These are phyloP conservation scores for Shiraia bambusicola DNA, from an alignment of 2,329 filamentous ascomycete species.

Conservation along the genomic window DNA sequence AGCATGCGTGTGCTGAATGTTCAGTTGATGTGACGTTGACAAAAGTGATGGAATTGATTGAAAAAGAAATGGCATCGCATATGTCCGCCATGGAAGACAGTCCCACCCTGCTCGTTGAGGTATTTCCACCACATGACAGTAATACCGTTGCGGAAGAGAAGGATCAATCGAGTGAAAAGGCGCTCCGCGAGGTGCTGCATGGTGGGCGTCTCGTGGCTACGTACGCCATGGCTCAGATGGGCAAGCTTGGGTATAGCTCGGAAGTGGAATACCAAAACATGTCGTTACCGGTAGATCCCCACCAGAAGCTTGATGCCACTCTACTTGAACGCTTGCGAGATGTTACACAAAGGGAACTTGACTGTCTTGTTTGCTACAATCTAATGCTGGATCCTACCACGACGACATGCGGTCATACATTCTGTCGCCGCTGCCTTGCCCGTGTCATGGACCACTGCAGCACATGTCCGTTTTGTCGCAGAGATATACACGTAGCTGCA, in stretches of 20 bases:
- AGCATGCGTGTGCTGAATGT: conserved; percentile 78
- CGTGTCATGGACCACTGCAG: conserved; percentile 75
- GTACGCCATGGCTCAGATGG: conserved; percentile 65
- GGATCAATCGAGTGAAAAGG: conserved; percentile 16
- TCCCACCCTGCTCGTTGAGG: conserved; percentile 47
- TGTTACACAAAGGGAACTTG: conserved; percentile 67
- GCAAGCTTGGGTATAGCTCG: conserved; percentile 58
- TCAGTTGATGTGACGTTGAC: conserved; percentile 72
- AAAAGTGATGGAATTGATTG: conserved; percentile 62
- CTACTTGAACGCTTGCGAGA: conserved; percentile 63
- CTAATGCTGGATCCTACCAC: conserved; percentile 81
- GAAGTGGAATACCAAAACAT: conserved; percentile 55
- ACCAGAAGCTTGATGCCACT: conserved; percentile 48
- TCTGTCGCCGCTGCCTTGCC: conserved; percentile 77
- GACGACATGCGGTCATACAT: conserved; percentile 84
- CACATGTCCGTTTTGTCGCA: conserved; percentile 79
- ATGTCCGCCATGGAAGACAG: conserved; percentile 35
- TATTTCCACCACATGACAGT: conserved; percentile 38
- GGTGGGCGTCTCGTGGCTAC: conserved; percentile 66
- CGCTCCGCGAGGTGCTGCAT: conserved; percentile 48
- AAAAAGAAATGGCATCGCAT: conserved; percentile 53
- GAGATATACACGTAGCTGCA: conserved; percentile 58
- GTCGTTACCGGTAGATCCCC: conserved; percentile 40
- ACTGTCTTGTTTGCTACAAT: conserved; percentile 86
- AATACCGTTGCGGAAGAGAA: conserved; percentile 44